Percentiles rank a stretch among this genome's conserved stretches.
Conservation (phyloP, 805 yeast species). For the Zygosaccharomyces bailii region DNA sequence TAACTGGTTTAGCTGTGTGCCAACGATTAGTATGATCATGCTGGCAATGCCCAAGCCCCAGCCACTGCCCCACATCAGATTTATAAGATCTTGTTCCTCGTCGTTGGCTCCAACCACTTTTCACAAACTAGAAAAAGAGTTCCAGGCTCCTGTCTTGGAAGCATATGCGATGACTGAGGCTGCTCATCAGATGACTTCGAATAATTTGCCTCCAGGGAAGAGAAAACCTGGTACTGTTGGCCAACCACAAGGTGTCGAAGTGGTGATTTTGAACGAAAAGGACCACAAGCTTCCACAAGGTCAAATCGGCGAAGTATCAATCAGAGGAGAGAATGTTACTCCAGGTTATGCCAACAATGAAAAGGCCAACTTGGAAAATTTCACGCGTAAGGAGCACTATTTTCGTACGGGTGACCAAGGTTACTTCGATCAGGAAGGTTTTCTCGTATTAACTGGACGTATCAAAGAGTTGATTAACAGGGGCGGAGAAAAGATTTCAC, state of each 20-base stretch:
- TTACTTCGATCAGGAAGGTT: constrained; percentile 53
- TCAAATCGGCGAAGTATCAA: constrained; percentile 62
- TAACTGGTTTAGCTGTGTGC: constrained; percentile 75
- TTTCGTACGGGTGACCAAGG: constrained; percentile 84
- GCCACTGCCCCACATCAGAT: constrained; percentile 53
- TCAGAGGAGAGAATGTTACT: constrained; percentile 66
- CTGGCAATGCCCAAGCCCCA: constrained; percentile 50
- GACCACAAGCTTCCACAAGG: constrained; percentile 50
- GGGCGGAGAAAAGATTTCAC: constrained; percentile 76
- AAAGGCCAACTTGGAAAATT: constrained; percentile 66
- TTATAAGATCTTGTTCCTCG: constrained; percentile 70
- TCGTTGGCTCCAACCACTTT: constrained; percentile 66
- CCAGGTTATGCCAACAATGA: constrained; percentile 68
- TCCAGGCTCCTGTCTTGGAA: constrained; percentile 67
- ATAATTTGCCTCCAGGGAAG: constrained; percentile 59
- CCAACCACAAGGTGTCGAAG: constrained; percentile 64
- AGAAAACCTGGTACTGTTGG: constrained; percentile 74
- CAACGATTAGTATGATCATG: constrained; percentile 69
- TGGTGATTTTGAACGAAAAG: constrained; percentile 51
- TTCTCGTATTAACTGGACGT: constrained; percentile 62
- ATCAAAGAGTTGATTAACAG: constrained; percentile 71
- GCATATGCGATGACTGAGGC: constrained; percentile 84
- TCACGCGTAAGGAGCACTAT: constrained; percentile 51
- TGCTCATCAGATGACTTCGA: constrained; percentile 76
- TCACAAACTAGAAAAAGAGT: constrained; percentile 50